Conservation (phyloP, 371 early-diverging fungal species). For the Rhizopus sp. region DNA sequence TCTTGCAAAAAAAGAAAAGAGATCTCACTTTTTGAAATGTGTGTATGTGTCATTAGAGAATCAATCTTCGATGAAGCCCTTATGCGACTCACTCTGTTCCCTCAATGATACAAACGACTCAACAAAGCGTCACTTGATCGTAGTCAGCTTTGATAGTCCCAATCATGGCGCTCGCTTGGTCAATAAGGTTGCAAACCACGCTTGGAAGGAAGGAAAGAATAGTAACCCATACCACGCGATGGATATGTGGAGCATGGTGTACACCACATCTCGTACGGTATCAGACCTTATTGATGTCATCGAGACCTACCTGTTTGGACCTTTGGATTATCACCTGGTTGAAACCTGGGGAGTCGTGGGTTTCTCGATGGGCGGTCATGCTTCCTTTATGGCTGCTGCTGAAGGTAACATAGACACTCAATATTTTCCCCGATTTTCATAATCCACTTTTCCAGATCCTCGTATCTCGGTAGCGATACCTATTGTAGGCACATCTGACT, state of each 20-base stretch:
- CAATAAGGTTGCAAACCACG: conserved; percentile 32
- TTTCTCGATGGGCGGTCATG: conserved; percentile 61
- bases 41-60: conserved; percentile 19
- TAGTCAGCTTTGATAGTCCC: conserved; percentile 55
- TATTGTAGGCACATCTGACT: conserved; percentile 43
- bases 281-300: conserved; percentile 55
- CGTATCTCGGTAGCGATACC: conserved; percentile 45
- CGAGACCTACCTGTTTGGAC: conserved; percentile 47
- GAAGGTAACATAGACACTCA: conserved; percentile 33
- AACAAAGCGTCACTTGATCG: conserved; percentile 29
- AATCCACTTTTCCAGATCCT: conserved; percentile 28
- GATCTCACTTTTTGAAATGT: neutral
- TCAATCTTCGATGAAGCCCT: conserved; percentile 30
- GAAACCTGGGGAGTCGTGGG: conserved; percentile 55
- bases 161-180: conserved; percentile 58
- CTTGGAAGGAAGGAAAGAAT: conserved; percentile 38
- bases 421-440: neutral
- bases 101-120: conserved; percentile 18
- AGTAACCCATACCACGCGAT: conserved; percentile 49
- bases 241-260: conserved; percentile 57
- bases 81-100: conserved; percentile 26
- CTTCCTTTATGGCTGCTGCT: conserved; percentile 49
- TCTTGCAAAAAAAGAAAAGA: neutral
- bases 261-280: conserved; percentile 43
- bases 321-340: conserved; percentile 22